These are phyloP conservation scores for Scedosporium apiospermum DNA, from an alignment of 2,329 filamentous ascomycete genomes.

Conservation along the genomic window DNA sequence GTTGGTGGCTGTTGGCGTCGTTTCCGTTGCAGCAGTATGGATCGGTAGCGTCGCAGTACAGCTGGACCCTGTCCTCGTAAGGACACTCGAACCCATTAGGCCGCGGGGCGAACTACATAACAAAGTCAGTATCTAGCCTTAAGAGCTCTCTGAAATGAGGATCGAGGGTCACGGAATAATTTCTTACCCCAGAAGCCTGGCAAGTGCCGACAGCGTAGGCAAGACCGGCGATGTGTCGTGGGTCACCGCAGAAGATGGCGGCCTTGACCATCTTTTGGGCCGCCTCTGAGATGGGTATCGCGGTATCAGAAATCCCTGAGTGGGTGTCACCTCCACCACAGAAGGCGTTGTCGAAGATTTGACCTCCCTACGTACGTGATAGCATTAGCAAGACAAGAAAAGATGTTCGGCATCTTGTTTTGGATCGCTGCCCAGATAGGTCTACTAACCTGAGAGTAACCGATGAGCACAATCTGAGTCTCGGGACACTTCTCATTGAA, in stretches of 20 bases:
- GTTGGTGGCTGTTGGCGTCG: conserved; percentile 49
- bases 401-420: not conserved
- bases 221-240: conserved; percentile 44
- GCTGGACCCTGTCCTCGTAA: conserved; percentile 37
- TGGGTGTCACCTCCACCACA: conserved; percentile 48
- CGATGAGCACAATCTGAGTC: conserved; percentile 49
- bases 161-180: not conserved
- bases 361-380: conserved; percentile 35
- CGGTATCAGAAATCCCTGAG: conserved; percentile 30
- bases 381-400: not conserved
- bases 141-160: not conserved
- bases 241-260: conserved; percentile 56
- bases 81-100: conserved; percentile 48
- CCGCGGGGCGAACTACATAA: conserved; percentile 47
- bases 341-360: conserved; percentile 54
- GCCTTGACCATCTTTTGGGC: conserved; percentile 50
- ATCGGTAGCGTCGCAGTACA: conserved; percentile 55
- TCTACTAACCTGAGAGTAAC: conserved; percentile 46
- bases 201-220: conserved; percentile 53
- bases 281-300: conserved; percentile 29
- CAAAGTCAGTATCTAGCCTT: not conserved
- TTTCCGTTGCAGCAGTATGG: conserved; percentile 60
- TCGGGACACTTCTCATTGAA: conserved; percentile 47
- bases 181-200: conserved; percentile 42
- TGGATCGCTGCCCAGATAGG: not conserved